Evolutionary conservation across 2,329 filamentous ascomycete species (phyloP).

Genomic region (Neofusicoccum sp.): DNA sequence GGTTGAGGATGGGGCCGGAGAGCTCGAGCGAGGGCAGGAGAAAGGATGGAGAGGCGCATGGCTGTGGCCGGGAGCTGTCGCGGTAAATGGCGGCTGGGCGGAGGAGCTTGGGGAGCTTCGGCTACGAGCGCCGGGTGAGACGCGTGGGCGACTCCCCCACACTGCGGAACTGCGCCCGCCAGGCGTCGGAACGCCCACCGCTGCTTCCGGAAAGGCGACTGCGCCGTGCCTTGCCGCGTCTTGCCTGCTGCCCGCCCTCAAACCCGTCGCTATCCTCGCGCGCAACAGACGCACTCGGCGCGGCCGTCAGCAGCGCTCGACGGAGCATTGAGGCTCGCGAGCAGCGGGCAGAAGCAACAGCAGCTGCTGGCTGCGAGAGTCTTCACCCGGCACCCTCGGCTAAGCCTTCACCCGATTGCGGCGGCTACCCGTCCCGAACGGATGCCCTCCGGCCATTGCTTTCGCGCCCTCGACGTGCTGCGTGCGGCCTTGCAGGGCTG

Average conservation of each 20-base stretch:
- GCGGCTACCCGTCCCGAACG: conserved; percentile 3
- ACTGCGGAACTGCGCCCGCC: conserved; percentile 15
- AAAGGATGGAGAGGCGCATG: neutral
- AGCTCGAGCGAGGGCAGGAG: neutral
- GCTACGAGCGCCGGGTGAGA: conserved; percentile 13
- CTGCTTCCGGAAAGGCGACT: neutral
- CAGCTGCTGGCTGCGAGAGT: neutral
- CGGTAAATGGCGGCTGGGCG: conserved; percentile 13
- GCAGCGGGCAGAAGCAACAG: neutral
- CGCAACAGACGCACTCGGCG: neutral
- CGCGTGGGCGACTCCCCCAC: neutral
- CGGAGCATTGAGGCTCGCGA: neutral
- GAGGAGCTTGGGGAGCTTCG: conserved; percentile 2
- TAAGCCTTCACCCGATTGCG: conserved; percentile 16
- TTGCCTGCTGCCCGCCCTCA: neutral
- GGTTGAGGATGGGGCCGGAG: neutral
- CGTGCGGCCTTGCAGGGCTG: neutral
- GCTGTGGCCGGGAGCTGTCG: conserved; percentile 8
- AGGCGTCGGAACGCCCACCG: conserved; percentile 12
- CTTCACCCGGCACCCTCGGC: conserved; percentile 13
- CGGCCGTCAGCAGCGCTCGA: neutral
- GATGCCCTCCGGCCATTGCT: neutral
- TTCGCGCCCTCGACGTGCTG: too few relatives aligned
- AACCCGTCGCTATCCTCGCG: neutral
- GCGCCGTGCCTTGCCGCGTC: neutral